phyloP scores from a whole-genome alignment of 169 alveolate genomes.

The Perkinsus olseni region DNA sequence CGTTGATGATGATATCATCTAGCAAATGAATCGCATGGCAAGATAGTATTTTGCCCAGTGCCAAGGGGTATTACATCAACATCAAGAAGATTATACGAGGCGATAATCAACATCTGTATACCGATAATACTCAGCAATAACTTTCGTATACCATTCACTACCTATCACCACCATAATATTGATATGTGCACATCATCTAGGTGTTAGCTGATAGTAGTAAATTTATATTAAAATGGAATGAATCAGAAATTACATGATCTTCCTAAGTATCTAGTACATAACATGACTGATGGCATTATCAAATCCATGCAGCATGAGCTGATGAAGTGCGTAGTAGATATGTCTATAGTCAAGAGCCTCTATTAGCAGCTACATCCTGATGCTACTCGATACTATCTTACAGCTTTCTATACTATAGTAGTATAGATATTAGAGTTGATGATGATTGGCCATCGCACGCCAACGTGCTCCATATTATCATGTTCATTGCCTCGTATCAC shows the following conservation, averaged over 20 bases:
- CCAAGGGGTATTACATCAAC: background rate
- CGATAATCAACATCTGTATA: background rate
- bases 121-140: background rate
- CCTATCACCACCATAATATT: background rate
- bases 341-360: background rate
- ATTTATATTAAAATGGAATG: background rate
- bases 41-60: background rate
- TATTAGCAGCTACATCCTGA: background rate
- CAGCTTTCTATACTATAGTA: background rate
- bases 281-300: too few species aligned
- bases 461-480: too few species aligned
- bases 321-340: background rate
- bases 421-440: background rate
- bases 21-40: background rate
- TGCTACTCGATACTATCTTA: background rate
- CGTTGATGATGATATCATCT: too few species aligned
- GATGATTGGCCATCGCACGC: background rate
- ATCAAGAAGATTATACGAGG: background rate
- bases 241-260: background rate
- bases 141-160: background rate
- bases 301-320: background rate
- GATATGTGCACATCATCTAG: background rate
- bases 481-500: too few species aligned
- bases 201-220: background rate
- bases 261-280: background rate